A percentile compares a stretch with the other conserved stretches of the same genome.
Evolutionary conservation across 768 basidiomycete genomes (phyloP).

Genomic region (Mrakia hoshinonis): DNA sequence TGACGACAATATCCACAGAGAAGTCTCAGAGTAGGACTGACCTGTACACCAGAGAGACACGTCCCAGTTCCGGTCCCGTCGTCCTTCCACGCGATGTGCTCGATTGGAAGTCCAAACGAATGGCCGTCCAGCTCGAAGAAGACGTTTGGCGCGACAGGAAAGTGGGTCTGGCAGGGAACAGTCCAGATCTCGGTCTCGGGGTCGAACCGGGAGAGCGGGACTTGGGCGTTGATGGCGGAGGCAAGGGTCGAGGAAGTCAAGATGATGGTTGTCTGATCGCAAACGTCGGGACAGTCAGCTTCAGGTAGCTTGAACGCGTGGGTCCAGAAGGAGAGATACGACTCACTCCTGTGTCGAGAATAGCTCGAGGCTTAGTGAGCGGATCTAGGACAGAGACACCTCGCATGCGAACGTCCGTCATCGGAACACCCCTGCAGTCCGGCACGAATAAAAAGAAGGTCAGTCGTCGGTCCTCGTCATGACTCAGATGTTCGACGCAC

Average conservation of each 20-base stretch:
- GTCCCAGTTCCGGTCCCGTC: slow-evolving; percentile 6
- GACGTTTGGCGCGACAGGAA: slow-evolving; percentile 17
- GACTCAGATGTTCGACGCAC: not conserved
- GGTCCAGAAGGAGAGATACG: not conserved
- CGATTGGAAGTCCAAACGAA: slow-evolving; percentile 25
- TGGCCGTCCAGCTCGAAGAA: slow-evolving; percentile 21
- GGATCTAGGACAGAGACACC: not conserved
- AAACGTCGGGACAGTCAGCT: too few species aligned
- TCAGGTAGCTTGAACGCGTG: not conserved
- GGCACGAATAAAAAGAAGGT: not conserved
- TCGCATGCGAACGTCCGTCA: not conserved
- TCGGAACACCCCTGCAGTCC: not conserved
- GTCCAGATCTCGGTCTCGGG: slow-evolving; percentile 22
- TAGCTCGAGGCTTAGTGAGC: not conserved
- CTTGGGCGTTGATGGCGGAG: slow-evolving; percentile 11
- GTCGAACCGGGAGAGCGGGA: slow-evolving; percentile 10
- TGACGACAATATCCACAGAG: not conserved
- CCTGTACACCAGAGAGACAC: slow-evolving; percentile 2
- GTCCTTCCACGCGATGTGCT: slow-evolving; percentile 23
- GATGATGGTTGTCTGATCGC: slow-evolving; percentile 17
- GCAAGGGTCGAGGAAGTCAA: slow-evolving; percentile 19
- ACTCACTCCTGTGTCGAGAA: slow-evolving; percentile 10
- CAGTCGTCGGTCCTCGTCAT: not conserved
- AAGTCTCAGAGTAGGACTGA: not conserved
- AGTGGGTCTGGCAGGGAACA: slow-evolving; percentile 26